Percentiles rank a stretch among this genome's conserved stretches.
phyloP scores from a whole-genome alignment of 2,329 filamentous ascomycete species.

The Aureobasidium sp. region DNA sequence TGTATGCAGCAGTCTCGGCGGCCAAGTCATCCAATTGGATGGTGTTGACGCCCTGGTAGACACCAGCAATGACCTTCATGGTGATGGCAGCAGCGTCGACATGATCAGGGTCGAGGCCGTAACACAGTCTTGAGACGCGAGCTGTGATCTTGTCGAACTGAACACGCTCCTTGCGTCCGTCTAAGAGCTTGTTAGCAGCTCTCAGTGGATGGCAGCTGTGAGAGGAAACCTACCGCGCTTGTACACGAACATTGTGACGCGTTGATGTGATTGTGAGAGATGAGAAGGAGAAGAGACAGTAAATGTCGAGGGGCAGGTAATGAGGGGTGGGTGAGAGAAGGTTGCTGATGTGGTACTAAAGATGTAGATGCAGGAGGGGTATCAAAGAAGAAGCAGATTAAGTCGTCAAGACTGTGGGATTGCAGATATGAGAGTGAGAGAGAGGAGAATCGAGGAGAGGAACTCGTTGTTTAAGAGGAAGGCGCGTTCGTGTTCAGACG shows the following conservation, averaged over 20 bases:
- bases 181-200: conserved; percentile 43
- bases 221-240: conserved; percentile 49
- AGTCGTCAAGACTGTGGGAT: conserved; percentile 10
- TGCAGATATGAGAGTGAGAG: conserved; percentile 3
- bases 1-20: conserved; percentile 97
- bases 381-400: conserved; percentile 15
- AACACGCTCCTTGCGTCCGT: conserved; percentile 98
- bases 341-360: not conserved
- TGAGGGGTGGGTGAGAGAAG: conserved; percentile 6
- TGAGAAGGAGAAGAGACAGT: not conserved
- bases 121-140: conserved; percentile 94
- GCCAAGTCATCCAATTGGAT: conserved; percentile 94
- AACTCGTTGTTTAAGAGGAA: not conserved
- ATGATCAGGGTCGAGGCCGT: conserved; percentile 90
- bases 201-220: not conserved
- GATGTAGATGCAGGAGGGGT: conserved; percentile 12
- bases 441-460: not conserved
- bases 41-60: conserved; percentile 96
- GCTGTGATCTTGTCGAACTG: conserved; percentile 99
- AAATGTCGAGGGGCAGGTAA: conserved; percentile 5
- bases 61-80: conserved; percentile 98
- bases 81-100: conserved; percentile 97
- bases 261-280: conserved; percentile 20
- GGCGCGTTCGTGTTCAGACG: not conserved
- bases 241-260: conserved; percentile 53